A percentile compares a stretch with the other conserved stretches of the same genome.
Conservation (phyloP, 257 asterid genomes). For the Solanum virginianum region DNA sequence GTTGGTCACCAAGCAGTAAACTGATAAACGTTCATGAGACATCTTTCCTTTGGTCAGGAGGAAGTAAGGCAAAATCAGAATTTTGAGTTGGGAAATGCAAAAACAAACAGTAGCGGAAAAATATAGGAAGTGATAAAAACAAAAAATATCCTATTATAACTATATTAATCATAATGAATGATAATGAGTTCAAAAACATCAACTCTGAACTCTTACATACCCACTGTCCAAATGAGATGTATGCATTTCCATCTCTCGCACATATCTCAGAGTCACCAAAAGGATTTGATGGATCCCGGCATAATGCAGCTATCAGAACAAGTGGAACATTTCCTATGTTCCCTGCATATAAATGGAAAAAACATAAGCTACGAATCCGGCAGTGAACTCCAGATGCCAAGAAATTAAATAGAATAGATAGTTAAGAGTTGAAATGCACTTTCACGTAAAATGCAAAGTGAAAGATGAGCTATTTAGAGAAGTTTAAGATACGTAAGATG, state of each 20-base stretch:
- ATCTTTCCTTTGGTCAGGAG: too few relatives aligned
- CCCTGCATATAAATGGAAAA: constrained; percentile 27
- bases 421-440: background rate
- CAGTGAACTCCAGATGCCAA: background rate
- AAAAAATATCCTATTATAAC: background rate
- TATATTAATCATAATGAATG: background rate
- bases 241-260: constrained; percentile 93
- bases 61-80: background rate
- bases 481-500: background rate
- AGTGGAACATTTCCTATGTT: constrained; percentile 98
- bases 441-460: background rate
- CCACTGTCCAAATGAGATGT: constrained; percentile 99
- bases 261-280: constrained; percentile 70
- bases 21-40: too few relatives aligned
- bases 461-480: background rate
- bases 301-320: constrained; percentile 84
- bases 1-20: too few relatives aligned
- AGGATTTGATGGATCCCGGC: constrained; percentile 87
- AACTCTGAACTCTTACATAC: constrained; percentile 23
- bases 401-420: background rate
- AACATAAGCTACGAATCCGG: background rate
- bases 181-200: background rate
- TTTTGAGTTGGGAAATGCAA: background rate
- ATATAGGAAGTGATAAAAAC: background rate
- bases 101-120: background rate